Evolutionary conservation across 1,284 basidiomycete genomes (phyloP).

Genomic region (Ganoderma lingzhi): DNA sequence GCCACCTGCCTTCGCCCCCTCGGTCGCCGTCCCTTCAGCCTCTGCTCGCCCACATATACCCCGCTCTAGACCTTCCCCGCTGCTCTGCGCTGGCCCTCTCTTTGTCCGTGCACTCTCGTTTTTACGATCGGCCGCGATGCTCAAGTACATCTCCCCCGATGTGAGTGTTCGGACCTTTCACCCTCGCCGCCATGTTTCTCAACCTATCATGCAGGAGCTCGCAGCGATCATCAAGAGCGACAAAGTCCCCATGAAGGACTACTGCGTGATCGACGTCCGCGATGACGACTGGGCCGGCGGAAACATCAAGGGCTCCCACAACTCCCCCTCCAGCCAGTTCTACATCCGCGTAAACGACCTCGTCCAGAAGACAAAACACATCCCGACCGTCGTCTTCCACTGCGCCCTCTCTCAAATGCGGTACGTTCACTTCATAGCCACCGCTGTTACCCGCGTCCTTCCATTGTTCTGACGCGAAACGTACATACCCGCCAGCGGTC

Average conservation of each 20-base stretch:
- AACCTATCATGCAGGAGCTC: conserved; percentile 60
- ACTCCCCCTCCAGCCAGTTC: conserved; percentile 70
- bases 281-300: conserved; percentile 81
- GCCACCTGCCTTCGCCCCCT: conserved; percentile 5
- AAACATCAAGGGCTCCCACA: conserved; percentile 71
- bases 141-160: conserved; percentile 43
- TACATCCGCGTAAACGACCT: conserved; percentile 62
- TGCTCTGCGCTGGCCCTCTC: background rate
- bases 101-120: background rate
- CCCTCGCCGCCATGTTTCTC: background rate
- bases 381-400: conserved; percentile 76
- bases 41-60: background rate
- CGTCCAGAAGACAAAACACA: conserved; percentile 64
- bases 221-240: conserved; percentile 68
- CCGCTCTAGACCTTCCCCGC: background rate
- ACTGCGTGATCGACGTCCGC: conserved; percentile 79
- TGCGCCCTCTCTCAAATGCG: conserved; percentile 78
- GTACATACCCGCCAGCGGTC: conserved; percentile 57
- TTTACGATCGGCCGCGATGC: conserved; percentile 25
- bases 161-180: conserved; percentile 29
- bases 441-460: background rate
- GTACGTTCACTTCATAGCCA: conserved; percentile 48
- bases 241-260: conserved; percentile 68
- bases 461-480: conserved; percentile 7
- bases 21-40: background rate